Evolutionary conservation across 169 alveolate genomes (phyloP).

Genomic region (Perkinsus olseni): DNA sequence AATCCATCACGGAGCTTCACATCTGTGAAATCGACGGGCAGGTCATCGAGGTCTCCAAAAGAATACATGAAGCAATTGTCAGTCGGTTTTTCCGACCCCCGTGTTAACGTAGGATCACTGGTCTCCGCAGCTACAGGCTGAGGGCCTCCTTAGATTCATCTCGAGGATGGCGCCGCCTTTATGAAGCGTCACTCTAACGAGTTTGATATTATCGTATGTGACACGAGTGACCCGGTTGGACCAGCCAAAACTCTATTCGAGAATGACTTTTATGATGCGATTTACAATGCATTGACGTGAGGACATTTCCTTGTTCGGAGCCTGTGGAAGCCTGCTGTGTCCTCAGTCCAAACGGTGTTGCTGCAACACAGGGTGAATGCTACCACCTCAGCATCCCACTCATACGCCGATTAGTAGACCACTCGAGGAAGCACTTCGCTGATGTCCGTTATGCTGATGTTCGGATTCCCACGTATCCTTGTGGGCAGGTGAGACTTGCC

Average conservation of each 20-base stretch:
- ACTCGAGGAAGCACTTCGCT: constrained; percentile 22
- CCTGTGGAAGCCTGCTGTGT: background rate
- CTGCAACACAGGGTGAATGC: constrained; percentile 27
- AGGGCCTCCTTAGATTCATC: constrained; percentile 31
- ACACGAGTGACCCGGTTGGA: constrained; percentile 59
- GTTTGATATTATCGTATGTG: constrained; percentile 54
- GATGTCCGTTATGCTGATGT: constrained; percentile 36
- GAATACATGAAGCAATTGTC: constrained; percentile 41
- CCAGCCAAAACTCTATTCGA: constrained; percentile 51
- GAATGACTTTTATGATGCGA: constrained; percentile 42
- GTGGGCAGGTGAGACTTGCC: constrained; percentile 26
- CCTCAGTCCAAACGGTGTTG: background rate
- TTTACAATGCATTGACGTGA: constrained; percentile 26
- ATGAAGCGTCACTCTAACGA: constrained; percentile 19
- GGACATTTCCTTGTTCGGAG: constrained; percentile 18
- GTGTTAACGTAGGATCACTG: constrained; percentile 34
- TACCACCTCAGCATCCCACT: constrained; percentile 29
- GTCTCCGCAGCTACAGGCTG: constrained; percentile 10
- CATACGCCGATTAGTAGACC: constrained; percentile 25
- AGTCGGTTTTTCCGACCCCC: constrained; percentile 49
- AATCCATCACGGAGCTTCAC: constrained; percentile 23
- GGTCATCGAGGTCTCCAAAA: constrained; percentile 52
- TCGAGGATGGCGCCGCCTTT: constrained; percentile 36
- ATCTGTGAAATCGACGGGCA: constrained; percentile 59
- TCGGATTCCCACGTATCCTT: constrained; percentile 33